A percentile compares a stretch with the other conserved stretches of the same genome.
These are phyloP conservation scores for Draba incana DNA, from an alignment of 345 rosid species.

Conservation along the genomic window DNA sequence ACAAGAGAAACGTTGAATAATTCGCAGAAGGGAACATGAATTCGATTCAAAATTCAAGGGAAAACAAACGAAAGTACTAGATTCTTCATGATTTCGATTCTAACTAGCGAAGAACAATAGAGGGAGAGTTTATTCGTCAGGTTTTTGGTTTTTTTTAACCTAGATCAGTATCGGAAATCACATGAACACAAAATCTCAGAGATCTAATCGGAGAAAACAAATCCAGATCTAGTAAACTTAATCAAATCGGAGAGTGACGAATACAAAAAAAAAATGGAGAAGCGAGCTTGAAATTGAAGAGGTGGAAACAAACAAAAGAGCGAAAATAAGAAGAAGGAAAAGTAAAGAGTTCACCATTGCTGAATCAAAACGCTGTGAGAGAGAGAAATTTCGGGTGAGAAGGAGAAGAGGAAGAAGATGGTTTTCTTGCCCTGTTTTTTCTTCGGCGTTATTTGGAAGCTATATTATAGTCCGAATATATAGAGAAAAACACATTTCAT, in stretches of 20 bases:
- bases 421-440: constrained; percentile 11
- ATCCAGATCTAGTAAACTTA: constrained; percentile 37
- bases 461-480: constrained; percentile 4
- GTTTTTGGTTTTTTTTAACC: background rate
- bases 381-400: constrained; percentile 13
- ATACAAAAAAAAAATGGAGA: background rate
- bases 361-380: constrained; percentile 32
- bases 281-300: constrained; percentile 12
- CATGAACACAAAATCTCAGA: background rate
- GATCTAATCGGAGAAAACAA: constrained; percentile 31
- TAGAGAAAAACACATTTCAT: background rate
- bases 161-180: constrained; percentile 22
- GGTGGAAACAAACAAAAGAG: background rate
- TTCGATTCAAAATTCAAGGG: background rate
- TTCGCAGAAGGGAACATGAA: background rate
- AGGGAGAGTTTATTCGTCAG: background rate
- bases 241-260: constrained; percentile 6
- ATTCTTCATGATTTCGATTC: constrained; percentile 27
- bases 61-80: background rate
- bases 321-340: background rate
- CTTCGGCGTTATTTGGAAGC: constrained; percentile 38
- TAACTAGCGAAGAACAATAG: background rate
- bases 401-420: constrained; percentile 6
- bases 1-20: background rate
- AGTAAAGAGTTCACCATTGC: constrained; percentile 32